A percentile compares a stretch with the other conserved stretches of the same genome.
These are phyloP conservation scores for Entrophospora sp. DNA, from an alignment of 192 early-diverging fungal genomes.

Conservation along the genomic window DNA sequence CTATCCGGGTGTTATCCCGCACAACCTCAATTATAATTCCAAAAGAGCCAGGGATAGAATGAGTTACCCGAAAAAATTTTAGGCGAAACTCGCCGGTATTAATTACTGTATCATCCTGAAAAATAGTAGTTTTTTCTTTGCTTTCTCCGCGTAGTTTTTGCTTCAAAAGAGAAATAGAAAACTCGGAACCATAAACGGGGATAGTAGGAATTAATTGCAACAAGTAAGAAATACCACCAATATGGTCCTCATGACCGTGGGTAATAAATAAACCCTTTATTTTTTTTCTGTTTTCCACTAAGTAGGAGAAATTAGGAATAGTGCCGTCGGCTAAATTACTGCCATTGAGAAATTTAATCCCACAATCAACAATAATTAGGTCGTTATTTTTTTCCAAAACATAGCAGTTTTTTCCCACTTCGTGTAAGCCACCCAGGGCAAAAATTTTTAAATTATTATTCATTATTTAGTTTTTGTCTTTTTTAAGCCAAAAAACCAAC, in stretches of 20 bases:
- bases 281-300: background rate
- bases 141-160: slow-evolving; percentile 8
- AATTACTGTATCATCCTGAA: background rate
- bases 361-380: slow-evolving; percentile 2
- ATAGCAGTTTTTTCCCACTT: slow-evolving; percentile 6
- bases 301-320: slow-evolving; percentile 2
- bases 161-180: slow-evolving; percentile 4
- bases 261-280: slow-evolving; percentile 4
- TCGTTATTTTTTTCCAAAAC: slow-evolving; percentile 5
- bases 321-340: slow-evolving; percentile 1
- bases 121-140: background rate
- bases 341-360: slow-evolving; percentile 3
- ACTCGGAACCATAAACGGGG: background rate
- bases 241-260: slow-evolving; percentile 1
- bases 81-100: background rate
- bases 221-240: slow-evolving; percentile 6
- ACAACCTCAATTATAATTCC: background rate
- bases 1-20: background rate
- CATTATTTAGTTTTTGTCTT: background rate
- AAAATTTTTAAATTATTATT: slow-evolving; percentile 5
- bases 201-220: slow-evolving; percentile 2
- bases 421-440: slow-evolving; percentile 7
- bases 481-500: too few relatives aligned
- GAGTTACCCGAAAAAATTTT: slow-evolving; percentile 1
- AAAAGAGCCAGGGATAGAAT: slow-evolving; percentile 3